Evolutionary conservation across 345 rosid genomes (phyloP), one percentile per base, ranked within the genome.

Genomic region (Schrenkiella parvula): DNA sequence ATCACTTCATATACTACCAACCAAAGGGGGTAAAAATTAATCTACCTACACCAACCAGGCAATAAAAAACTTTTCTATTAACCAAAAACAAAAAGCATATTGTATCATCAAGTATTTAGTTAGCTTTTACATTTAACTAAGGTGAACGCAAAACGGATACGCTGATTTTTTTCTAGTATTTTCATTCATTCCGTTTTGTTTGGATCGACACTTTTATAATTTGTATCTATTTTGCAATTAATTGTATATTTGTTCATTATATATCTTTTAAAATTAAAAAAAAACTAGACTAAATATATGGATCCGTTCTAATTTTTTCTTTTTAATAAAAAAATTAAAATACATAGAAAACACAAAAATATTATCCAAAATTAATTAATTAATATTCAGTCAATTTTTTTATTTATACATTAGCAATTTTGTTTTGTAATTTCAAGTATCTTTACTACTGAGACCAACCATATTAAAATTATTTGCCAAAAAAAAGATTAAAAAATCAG

Each of bases 1-100:
- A 64, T 50, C 53, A 57, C 67, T 66, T 66, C 31, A 66, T 56
- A 53, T 46, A 66, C 71, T 37, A 73, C 65, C 76, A 35, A 43
- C 70, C 52, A 57, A 12, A 66, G 5, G 7, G 12, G 15, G 37
- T 39, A 15, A 15, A n/a, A 37, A 53, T 39, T 37, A 23, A 51
- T 50, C 21, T 59, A 59, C 47, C 44, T 22, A 34, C 41, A 46
- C 37, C 47, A 34, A 48, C 31, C 21, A 11, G 38, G 66, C 17
- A n/a, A 25, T 42, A 14, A 62, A 14, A 62, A 60, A 8, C 19
- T 23, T 26, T n/a, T 26, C 44, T 32, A 37, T 19, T 17, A 22
- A 50, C 34, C 47, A 5, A 8, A 23, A 50, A 61, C 37, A 29
- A 54, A 64, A 21, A 34, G 4, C 10, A 35, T 38, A 53, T 17